Percentiles rank a stretch among this genome's conserved stretches.
Evolutionary conservation across 805 yeast species (phyloP).

Genomic region (Kodamaea restingae): DNA sequence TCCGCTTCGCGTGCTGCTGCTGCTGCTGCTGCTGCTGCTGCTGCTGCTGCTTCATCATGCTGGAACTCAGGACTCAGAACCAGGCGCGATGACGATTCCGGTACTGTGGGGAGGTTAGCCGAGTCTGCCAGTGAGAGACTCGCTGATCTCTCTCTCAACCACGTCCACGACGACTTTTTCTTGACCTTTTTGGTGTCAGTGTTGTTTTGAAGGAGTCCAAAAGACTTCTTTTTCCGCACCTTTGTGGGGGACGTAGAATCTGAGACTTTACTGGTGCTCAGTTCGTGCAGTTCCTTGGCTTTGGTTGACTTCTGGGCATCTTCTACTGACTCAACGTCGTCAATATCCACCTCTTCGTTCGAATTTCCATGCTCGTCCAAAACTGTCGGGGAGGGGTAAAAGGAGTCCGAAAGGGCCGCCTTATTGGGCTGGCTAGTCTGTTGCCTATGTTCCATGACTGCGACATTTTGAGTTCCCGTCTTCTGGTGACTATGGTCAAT

Average conservation of each 20-base stretch:
- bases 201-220: constrained; percentile 13
- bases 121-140: constrained; percentile 29
- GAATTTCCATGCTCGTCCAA: background rate
- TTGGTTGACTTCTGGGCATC: too few relatives aligned
- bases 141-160: constrained; percentile 33
- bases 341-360: constrained; percentile 7
- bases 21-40: constrained; percentile 10
- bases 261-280: background rate
- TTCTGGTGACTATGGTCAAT: too few relatives aligned
- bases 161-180: constrained; percentile 41
- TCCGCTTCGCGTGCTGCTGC: constrained; percentile 7
- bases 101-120: constrained; percentile 19
- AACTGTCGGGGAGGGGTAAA: background rate
- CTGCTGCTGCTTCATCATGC: constrained; percentile 8
- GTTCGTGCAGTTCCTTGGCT: background rate
- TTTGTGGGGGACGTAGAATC: constrained; percentile 12
- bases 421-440: too few relatives aligned
- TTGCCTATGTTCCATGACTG: too few relatives aligned
- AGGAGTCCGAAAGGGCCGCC: too few relatives aligned
- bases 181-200: constrained; percentile 18
- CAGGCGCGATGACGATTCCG: constrained; percentile 29
- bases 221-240: constrained; percentile 13
- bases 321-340: constrained; percentile 8
- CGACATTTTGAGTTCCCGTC: too few relatives aligned
- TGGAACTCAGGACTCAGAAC: constrained; percentile 36